A percentile compares a stretch with the other conserved stretches of the same genome.
These are phyloP conservation scores for Raffaelea arxii DNA, from an alignment of 2,329 filamentous ascomycete species.

Conservation along the genomic window DNA sequence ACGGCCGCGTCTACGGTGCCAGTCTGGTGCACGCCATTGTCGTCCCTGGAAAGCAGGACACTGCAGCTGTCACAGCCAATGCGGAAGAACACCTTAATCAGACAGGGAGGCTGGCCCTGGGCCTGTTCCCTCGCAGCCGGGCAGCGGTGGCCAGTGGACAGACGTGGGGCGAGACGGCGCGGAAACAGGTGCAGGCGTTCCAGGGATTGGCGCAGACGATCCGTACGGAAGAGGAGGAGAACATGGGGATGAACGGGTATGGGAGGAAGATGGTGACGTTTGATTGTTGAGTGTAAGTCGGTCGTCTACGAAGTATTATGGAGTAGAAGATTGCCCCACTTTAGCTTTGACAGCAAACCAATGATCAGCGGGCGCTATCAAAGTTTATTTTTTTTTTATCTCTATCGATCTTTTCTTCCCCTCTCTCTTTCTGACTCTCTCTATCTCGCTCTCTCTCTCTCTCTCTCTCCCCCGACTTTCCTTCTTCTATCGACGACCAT, in stretches of 20 bases:
- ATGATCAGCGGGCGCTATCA: background rate
- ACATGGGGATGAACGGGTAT: background rate
- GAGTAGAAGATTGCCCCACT: background rate
- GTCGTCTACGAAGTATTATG: too few species aligned
- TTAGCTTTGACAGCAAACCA: conserved; percentile 2
- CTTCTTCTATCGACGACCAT: too few species aligned
- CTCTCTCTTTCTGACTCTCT: too few species aligned
- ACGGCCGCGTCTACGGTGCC: conserved; percentile 14
- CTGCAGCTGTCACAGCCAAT: background rate
- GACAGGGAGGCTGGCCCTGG: conserved; percentile 11
- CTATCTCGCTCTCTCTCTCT: background rate
- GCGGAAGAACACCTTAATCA: conserved; percentile 4
- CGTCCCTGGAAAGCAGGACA: conserved; percentile 2
- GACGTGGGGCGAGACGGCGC: conserved; percentile 13
- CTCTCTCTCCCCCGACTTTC: background rate
- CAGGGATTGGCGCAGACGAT: conserved; percentile 9
- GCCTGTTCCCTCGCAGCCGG: conserved; percentile 11
- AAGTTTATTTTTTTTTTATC: too few species aligned
- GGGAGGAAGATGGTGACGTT: conserved; percentile 8
- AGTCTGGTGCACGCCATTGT: conserved; percentile 12
- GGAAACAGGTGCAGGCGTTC: conserved; percentile 10
- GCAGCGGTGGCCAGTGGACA: conserved; percentile 2
- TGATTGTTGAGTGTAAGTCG: background rate
- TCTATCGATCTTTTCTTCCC: too few species aligned
- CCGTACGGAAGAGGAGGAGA: background rate